Percentiles rank a stretch among this genome's conserved stretches.
phyloP scores from a whole-genome alignment of 163 green algal species.

The Smithsoniella earleae region DNA sequence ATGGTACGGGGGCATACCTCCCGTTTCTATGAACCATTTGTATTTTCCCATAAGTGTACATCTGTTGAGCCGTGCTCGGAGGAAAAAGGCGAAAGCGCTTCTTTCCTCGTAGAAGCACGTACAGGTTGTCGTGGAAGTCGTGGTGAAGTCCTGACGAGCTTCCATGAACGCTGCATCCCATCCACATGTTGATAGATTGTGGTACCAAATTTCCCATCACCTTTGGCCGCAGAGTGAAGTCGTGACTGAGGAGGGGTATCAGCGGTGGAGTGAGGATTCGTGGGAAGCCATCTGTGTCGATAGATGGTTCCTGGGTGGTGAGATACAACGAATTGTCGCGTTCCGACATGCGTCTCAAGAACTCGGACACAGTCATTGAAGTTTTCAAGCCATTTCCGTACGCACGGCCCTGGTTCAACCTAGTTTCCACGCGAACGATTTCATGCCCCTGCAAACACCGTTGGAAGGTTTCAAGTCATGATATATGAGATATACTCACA shows the following conservation, averaged over 20 bases:
- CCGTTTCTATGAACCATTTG: constrained; percentile 46
- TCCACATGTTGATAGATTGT: constrained; percentile 71
- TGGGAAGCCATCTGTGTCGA: constrained; percentile 9
- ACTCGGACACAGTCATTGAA: constrained; percentile 49
- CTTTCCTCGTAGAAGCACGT: constrained; percentile 66
- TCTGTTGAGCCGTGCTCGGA: constrained; percentile 42
- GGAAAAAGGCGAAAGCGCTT: constrained; percentile 77
- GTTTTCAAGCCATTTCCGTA: constrained; percentile 57
- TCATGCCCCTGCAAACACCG: constrained; percentile 28
- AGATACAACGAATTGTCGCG: constrained; percentile 64
- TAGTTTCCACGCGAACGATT: neutral
- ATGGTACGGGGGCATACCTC: too few relatives aligned
- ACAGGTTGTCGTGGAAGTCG: constrained; percentile 90
- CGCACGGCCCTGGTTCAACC: neutral
- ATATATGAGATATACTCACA: neutral
- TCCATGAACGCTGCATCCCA: constrained; percentile 48
- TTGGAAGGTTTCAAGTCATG: too few relatives aligned
- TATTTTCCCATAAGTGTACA: constrained; percentile 60
- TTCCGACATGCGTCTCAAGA: constrained; percentile 41
- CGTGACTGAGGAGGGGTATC: constrained; percentile 35
- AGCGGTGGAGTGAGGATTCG: constrained; percentile 1
- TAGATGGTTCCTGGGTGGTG: constrained; percentile 57
- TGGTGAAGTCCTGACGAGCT: constrained; percentile 72
- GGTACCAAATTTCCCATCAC: constrained; percentile 62
- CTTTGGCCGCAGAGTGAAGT: constrained; percentile 48